Conservation (phyloP, 2,329 filamentous ascomycete genomes). For the Penicillium brasilianum region DNA sequence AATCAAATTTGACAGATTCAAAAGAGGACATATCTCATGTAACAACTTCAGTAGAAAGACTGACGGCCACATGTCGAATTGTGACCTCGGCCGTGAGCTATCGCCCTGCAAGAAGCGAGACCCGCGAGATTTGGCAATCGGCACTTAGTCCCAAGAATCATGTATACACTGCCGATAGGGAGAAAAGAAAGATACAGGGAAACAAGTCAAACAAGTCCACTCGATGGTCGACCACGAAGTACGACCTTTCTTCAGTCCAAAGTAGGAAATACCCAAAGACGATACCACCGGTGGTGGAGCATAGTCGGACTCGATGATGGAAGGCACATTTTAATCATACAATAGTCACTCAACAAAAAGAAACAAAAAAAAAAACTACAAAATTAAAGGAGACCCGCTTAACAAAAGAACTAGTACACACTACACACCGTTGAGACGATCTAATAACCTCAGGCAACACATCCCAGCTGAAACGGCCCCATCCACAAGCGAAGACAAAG, state of each 20-base stretch:
- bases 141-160: too few relatives aligned
- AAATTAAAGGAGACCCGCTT: not conserved
- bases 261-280: not conserved
- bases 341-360: not conserved
- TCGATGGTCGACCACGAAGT: not conserved
- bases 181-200: too few relatives aligned
- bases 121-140: not conserved
- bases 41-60: not conserved
- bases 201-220: too few relatives aligned
- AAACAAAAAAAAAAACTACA: not conserved
- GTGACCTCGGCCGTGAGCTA: not conserved
- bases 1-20: not conserved
- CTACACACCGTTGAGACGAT: not conserved
- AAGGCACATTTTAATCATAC: not conserved
- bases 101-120: not conserved
- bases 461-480: slow-evolving; percentile 8
- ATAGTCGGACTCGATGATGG: not conserved
- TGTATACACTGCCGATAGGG: too few relatives aligned
- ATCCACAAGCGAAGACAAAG: not conserved
- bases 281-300: slow-evolving; percentile 6
- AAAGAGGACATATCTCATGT: not conserved
- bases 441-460: slow-evolving; percentile 6
- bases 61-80: not conserved
- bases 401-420: not conserved
- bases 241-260: not conserved